These are phyloP conservation scores for Boletus insuetus DNA, from an alignment of 768 basidiomycete genomes.

Conservation along the genomic window DNA sequence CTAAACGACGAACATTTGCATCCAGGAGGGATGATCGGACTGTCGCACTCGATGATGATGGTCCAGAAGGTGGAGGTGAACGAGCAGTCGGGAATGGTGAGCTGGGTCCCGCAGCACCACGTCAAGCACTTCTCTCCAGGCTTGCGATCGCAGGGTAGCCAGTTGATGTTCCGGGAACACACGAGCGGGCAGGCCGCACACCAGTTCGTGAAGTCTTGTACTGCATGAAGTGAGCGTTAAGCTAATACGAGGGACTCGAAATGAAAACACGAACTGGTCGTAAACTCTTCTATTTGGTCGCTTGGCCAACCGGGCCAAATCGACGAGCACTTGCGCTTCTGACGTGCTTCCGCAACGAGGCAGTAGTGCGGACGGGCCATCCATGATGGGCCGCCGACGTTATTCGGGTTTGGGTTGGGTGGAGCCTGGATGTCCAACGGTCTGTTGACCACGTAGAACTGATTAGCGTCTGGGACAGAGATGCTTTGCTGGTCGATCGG, in stretches of 20 bases:
- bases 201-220: neutral
- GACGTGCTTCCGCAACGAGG: constrained; percentile 4
- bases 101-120: constrained; percentile 4
- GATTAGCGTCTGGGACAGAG: neutral
- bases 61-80: constrained; percentile 4
- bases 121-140: neutral
- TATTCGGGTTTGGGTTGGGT: neutral
- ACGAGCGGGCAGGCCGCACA: neutral
- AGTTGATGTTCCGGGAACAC: neutral
- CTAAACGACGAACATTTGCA: neutral
- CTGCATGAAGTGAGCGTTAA: neutral
- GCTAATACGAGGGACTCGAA: neutral
- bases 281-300: neutral
- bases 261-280: neutral
- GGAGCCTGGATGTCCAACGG: constrained; percentile 1
- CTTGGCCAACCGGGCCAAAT: constrained; percentile 3
- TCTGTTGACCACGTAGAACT: constrained; percentile 7
- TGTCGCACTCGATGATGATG: constrained; percentile 11
- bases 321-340: constrained; percentile 5
- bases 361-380: neutral
- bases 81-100: neutral
- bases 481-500: constrained; percentile 2
- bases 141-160: neutral
- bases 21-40: neutral
- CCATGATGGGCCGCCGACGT: neutral